Evolutionary conservation across 1,139 yeast species (phyloP), one percentile per base, ranked within the genome.

Genomic region (Kurtzmaniella natalensis): DNA sequence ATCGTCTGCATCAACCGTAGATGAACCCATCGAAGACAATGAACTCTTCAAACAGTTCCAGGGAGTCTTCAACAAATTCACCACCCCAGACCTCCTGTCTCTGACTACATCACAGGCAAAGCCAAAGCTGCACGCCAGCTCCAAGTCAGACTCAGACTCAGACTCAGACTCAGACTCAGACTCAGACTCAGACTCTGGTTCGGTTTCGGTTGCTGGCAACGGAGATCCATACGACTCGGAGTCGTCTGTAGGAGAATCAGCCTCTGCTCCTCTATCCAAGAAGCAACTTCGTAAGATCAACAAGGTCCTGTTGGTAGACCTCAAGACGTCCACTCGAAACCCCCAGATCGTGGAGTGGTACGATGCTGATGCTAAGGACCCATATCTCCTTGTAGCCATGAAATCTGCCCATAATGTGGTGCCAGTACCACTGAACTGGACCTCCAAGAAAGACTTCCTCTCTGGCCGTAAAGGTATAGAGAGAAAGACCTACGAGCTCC

Each of bases 401-500:
- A 92, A 89, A 50, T 64, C 82, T 0, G 64, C 68, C 28, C 78
- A 78, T 31, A 86, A 87, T 44, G 70, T 65, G 2, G 80, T 89
- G 0, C 86, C 79, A 1, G 88, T 89, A 0, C 97, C 98, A 0
- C 55, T 61, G 0, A 95, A 88, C 53, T 92, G 98, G 98, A 77
- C 76, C 37, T 61, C 72, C 10, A 87, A 87, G 50, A 62, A 86
- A 34, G 96, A 86, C 32, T 89, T 81, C 46, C 61, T 92, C n/a
- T 69, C 92, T 0, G 70, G 81, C 0, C 72, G 79, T 44, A 70
- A 84, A 38, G 85, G 94, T 1, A 47, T 79, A n/a, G 89, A 81
- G 39, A 76, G 78, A 45, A 70, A 71, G 6, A 85, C 89, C 0
- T 92, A 85, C 52, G 78, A 77, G 46, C 63, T 92, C 11, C 98